Percentiles rank a stretch among this genome's conserved stretches.
These are phyloP conservation scores for Paraphoma chrysanthemicola DNA, from an alignment of 2,329 filamentous ascomycete genomes.

Conservation along the genomic window DNA sequence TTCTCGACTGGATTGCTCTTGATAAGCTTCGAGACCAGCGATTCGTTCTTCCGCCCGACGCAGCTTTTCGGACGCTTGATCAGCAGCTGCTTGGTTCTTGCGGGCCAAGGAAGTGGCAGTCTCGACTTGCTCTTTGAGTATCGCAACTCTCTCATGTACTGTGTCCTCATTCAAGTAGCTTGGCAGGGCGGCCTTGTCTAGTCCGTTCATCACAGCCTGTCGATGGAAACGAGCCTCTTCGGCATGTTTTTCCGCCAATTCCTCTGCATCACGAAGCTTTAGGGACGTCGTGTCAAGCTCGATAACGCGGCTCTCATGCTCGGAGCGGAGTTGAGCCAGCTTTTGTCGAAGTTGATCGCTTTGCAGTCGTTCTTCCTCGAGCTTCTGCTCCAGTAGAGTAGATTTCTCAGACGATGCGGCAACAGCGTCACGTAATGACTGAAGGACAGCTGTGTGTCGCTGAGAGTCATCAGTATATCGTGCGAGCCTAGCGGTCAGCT, in stretches of 20 bases:
- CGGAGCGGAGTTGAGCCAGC: constrained; percentile 75
- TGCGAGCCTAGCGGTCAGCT: constrained; percentile 72
- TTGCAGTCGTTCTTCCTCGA: constrained; percentile 81
- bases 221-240: constrained; percentile 87
- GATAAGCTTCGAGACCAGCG: constrained; percentile 93
- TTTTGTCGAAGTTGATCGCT: constrained; percentile 79
- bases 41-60: constrained; percentile 95
- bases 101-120: constrained; percentile 80
- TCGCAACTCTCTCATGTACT: constrained; percentile 68
- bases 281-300: constrained; percentile 79
- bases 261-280: constrained; percentile 83
- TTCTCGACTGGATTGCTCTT: constrained; percentile 95
- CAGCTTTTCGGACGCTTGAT: constrained; percentile 84
- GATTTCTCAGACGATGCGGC: constrained; percentile 80
- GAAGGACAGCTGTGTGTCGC: constrained; percentile 74
- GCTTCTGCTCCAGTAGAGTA: constrained; percentile 75
- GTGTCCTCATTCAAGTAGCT: constrained; percentile 59
- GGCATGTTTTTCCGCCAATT: constrained; percentile 85
- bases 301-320: constrained; percentile 79
- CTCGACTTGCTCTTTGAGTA: constrained; percentile 81
- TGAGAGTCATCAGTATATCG: constrained; percentile 71
- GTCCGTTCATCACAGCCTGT: constrained; percentile 78
- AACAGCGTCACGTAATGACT: constrained; percentile 78
- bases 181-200: constrained; percentile 73
- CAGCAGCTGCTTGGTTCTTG: constrained; percentile 88